Base-by-base conservation (phyloP, 371 early-diverging fungal genomes). In the Synchytrium microbalum region DNA sequence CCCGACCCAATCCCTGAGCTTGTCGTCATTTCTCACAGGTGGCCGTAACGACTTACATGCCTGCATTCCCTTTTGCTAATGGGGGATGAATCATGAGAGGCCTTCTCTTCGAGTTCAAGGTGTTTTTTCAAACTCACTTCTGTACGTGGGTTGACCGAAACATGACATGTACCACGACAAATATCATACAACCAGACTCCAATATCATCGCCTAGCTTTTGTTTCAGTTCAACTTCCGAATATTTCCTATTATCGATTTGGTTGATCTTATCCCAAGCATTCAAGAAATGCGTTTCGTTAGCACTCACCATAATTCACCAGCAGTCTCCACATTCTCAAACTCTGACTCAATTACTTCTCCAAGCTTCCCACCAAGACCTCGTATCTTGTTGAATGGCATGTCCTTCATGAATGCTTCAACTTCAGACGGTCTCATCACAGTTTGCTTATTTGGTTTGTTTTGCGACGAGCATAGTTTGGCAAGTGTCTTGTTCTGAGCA, bases 341-440 rank as follows among this genome's bases (percentile, higher is more conserved):
- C 51, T 79, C 82, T 0, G 71, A 65, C 52, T 81, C 86, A 0
- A 95, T 80, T 59, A 85, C 80, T 10, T 70, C 70, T 1, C 96
- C 96, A 13, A 93, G 77, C 65, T 93, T 93, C 31, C 96, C 95
- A n/a, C 95, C 96, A 25, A 95, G 67, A 54, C 81, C 83, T 19
- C 89, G 81, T 38, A 93, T 91, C 64, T 88, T 89, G 30, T 73
- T 69, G 54, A 93, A 79, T 0, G 89, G 87, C 1, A 88, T 68
- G 2, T 75, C 68, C 23, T 74, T 59, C 76, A 95, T 81, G 66
- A 89, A 87, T 1, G 71, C 66, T 0, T 75, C 61, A 3, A 80
- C 77, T 31, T 82, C 76, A 26, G 69, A 72, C 33, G 71, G 79
- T 63, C 86, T 81, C 14, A 92, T 32, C 2, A 62, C 28, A 57